phyloP scores from a whole-genome alignment of 73 alveolate species.

The Chromera velia region DNA sequence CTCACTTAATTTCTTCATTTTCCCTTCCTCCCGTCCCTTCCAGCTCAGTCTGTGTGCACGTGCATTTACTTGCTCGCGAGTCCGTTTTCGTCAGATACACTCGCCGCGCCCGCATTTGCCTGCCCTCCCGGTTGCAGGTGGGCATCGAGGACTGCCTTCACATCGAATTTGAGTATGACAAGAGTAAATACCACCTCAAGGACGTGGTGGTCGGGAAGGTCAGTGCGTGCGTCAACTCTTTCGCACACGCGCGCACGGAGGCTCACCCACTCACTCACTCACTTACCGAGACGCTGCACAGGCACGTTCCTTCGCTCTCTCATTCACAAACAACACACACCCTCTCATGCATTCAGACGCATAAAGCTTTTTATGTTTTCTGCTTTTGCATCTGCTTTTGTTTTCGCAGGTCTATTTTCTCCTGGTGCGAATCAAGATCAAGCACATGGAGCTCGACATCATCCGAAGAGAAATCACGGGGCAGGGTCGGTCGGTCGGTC shows the following conservation, averaged over 20 bases:
- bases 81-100: no score
- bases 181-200: constrained; percentile 81
- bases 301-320: no score
- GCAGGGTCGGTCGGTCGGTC: no score
- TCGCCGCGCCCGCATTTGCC: not conserved
- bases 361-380: not conserved
- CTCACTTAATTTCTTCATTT: no score
- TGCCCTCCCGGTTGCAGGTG: constrained; percentile 52
- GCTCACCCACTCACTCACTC: no score
- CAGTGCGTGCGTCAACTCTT: no score
- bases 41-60: no score
- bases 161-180: constrained; percentile 93
- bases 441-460: constrained; percentile 94
- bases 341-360: not conserved
- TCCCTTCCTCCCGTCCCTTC: no score
- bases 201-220: constrained; percentile 91
- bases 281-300: no score
- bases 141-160: constrained; percentile 98
- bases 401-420: constrained; percentile 61
- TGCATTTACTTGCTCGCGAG: no score
- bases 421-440: constrained; percentile 92
- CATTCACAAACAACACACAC: no score
- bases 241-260: no score
- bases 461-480: constrained; percentile 80
- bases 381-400: not conserved